Conservation (phyloP, 768 basidiomycete genomes). For the Paxillus ammoniavirescens region DNA sequence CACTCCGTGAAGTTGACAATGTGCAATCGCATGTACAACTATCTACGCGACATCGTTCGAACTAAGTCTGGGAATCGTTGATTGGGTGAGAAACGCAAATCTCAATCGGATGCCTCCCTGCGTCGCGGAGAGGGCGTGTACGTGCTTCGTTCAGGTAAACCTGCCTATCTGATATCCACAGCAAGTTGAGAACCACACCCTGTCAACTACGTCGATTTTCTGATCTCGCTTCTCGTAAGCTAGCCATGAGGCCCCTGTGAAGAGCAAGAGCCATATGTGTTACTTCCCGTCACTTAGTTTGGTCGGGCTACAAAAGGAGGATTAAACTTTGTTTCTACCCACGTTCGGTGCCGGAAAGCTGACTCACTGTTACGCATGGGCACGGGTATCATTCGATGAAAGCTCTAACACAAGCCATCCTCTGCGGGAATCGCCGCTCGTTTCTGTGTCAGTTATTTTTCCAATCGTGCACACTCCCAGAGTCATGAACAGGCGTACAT, state of each 20-base stretch:
- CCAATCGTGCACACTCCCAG: background rate
- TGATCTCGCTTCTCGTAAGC: slow-evolving; percentile 1
- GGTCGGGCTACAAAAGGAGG: background rate
- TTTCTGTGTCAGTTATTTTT: background rate
- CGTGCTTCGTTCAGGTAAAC: background rate
- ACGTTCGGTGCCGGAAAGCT: slow-evolving; percentile 5
- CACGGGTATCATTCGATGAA: background rate
- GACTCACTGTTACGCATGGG: background rate
- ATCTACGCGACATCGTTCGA: background rate
- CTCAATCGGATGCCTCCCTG: background rate
- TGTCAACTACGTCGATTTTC: background rate
- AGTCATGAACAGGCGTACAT: background rate
- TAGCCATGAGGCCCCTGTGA: slow-evolving; percentile 1
- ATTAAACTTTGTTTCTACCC: slow-evolving; percentile 1
- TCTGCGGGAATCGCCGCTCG: background rate
- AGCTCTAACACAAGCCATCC: background rate
- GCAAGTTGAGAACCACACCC: background rate
- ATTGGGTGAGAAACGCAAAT: background rate
- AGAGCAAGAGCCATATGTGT: background rate
- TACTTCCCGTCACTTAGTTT: background rate
- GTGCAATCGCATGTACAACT: background rate
- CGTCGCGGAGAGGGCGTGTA: slow-evolving; percentile 1
- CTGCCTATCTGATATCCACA: background rate
- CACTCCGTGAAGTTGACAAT: background rate
- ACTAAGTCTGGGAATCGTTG: slow-evolving; percentile 4